Evolutionary conservation across 306 rosid species (phyloP).

Genomic region (Gynostemma pentaphyllum): DNA sequence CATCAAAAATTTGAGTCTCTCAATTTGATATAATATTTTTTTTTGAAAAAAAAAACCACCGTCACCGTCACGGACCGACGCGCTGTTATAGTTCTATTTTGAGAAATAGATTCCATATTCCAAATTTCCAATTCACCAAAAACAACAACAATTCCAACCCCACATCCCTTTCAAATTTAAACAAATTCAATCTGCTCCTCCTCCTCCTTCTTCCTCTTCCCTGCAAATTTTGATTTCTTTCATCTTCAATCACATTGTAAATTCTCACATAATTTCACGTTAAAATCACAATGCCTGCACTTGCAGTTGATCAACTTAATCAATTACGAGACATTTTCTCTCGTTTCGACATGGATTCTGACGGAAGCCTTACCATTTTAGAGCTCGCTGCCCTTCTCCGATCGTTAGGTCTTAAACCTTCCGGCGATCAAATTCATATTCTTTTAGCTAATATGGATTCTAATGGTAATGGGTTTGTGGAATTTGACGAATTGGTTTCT

Average conservation of each 20-base stretch:
- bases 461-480: slow-evolving; percentile 61
- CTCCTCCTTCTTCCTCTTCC: too few relatives aligned
- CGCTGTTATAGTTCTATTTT: too few relatives aligned
- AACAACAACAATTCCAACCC: too few relatives aligned
- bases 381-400: slow-evolving; percentile 79
- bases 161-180: too few relatives aligned
- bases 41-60: too few relatives aligned
- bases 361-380: slow-evolving; percentile 70
- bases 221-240: neutral
- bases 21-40: too few relatives aligned
- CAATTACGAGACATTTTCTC: slow-evolving; percentile 47
- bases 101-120: too few relatives aligned
- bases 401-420: slow-evolving; percentile 60
- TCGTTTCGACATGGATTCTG: slow-evolving; percentile 74
- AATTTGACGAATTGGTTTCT: slow-evolving; percentile 63
- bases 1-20: too few relatives aligned
- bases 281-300: slow-evolving; percentile 12
- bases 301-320: slow-evolving; percentile 31
- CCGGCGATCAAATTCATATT: slow-evolving; percentile 53
- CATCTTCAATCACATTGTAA: slow-evolving; percentile 13
- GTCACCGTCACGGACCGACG: too few relatives aligned
- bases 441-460: slow-evolving; percentile 51
- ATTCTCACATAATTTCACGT: too few relatives aligned
- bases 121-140: too few relatives aligned
- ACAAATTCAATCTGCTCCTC: too few relatives aligned